Conservation (phyloP, 2,329 filamentous ascomycete genomes). For the Monosporascus ibericus region DNA sequence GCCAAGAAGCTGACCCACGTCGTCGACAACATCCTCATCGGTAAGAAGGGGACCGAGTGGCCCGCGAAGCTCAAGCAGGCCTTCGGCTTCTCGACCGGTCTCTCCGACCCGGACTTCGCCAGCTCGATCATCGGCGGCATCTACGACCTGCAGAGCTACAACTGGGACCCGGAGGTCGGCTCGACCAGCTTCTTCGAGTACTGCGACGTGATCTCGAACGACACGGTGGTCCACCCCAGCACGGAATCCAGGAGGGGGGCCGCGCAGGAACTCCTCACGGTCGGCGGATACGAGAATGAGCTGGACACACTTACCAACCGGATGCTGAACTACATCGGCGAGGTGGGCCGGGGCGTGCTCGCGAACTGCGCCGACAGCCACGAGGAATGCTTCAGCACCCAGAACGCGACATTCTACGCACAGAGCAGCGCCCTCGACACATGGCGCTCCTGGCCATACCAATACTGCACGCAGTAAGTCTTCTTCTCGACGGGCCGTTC, state of each 20-base stretch:
- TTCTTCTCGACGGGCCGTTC: neutral
- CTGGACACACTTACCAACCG: slow-evolving; percentile 31
- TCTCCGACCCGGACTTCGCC: slow-evolving; percentile 43
- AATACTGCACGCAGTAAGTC: slow-evolving; percentile 48
- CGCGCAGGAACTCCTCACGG: slow-evolving; percentile 33
- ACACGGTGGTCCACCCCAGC: slow-evolving; percentile 34
- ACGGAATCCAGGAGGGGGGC: slow-evolving; percentile 29
- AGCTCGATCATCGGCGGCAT: slow-evolving; percentile 35
- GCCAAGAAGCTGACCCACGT: slow-evolving; percentile 52
- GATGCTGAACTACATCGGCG: slow-evolving; percentile 49
- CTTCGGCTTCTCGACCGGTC: slow-evolving; percentile 41
- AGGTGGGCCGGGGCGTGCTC: slow-evolving; percentile 25
- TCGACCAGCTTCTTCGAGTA: slow-evolving; percentile 37
- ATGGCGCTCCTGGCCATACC: slow-evolving; percentile 45
- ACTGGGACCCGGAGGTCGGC: slow-evolving; percentile 47
- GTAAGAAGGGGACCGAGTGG: slow-evolving; percentile 30
- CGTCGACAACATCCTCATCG: slow-evolving; percentile 45
- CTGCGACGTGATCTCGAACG: slow-evolving; percentile 41
- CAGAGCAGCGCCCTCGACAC: slow-evolving; percentile 30
- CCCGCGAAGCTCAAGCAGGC: slow-evolving; percentile 36
- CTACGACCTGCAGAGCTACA: slow-evolving; percentile 38
- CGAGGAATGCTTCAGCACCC: slow-evolving; percentile 32
- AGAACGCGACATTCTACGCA: slow-evolving; percentile 27
- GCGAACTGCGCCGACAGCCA: slow-evolving; percentile 21
- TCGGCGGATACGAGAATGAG: slow-evolving; percentile 35